A percentile compares a stretch with the other conserved stretches of the same genome.
phyloP scores from a whole-genome alignment of 1,139 yeast genomes.

The Debaryomyces singareniensis region DNA sequence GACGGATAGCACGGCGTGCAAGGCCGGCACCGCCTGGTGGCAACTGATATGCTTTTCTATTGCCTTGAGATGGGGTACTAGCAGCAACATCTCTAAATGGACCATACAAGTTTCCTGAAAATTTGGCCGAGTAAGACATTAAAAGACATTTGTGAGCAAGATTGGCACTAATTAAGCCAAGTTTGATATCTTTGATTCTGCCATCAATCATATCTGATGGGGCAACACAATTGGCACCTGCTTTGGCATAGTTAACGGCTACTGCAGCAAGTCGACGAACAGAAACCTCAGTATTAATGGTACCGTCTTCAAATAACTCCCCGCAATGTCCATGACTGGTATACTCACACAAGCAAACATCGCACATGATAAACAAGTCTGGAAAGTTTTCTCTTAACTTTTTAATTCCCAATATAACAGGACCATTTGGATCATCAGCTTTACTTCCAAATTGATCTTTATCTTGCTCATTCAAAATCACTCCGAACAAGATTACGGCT shows the following conservation, averaged over 20 bases:
- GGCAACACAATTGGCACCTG: constrained; percentile 94
- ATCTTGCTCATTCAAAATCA: constrained; percentile 64
- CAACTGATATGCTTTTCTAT: constrained; percentile 86
- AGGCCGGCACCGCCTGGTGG: constrained; percentile 92
- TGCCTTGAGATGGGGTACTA: constrained; percentile 83
- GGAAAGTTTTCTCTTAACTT: constrained; percentile 64
- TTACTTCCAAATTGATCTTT: constrained; percentile 82
- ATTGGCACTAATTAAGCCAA: constrained; percentile 75
- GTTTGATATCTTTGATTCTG: constrained; percentile 79
- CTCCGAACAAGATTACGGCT: constrained; percentile 89
- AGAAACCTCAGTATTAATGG: constrained; percentile 67
- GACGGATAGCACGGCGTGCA: constrained; percentile 81
- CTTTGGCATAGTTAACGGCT: constrained; percentile 90
- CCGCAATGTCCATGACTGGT: constrained; percentile 98
- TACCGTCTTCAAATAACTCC: constrained; percentile 76
- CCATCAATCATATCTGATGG: constrained; percentile 99
- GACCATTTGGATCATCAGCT: constrained; percentile 96
- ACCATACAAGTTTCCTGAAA: constrained; percentile 86
- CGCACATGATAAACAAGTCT: constrained; percentile 80
- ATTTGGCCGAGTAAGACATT: constrained; percentile 93
- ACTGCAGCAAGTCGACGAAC: constrained; percentile 88
- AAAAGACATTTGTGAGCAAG: constrained; percentile 84
- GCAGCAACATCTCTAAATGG: constrained; percentile 99
- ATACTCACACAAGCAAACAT: constrained; percentile 94
- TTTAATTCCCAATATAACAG: constrained; percentile 77